Percentiles rank a stretch among this genome's conserved stretches.
phyloP scores from a whole-genome alignment of 1,139 yeast genomes.

The Pichia sp. region DNA sequence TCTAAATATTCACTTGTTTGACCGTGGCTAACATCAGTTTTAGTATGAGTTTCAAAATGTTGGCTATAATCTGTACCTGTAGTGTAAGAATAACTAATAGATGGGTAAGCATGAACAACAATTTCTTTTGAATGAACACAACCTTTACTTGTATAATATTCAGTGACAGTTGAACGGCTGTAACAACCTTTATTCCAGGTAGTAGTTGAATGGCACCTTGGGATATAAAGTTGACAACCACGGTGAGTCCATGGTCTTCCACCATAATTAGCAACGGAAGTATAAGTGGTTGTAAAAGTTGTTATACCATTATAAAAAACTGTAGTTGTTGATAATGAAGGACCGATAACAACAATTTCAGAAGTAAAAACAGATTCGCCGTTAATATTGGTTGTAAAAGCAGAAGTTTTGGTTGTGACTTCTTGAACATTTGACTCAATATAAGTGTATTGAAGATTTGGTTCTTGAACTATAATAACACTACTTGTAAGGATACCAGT shows the following conservation, averaged over 20 bases:
- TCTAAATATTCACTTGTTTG: not conserved
- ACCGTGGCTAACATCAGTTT: not conserved
- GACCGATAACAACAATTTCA: constrained; percentile 6
- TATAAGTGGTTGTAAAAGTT: not conserved
- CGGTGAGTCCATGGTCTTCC: too few relatives aligned
- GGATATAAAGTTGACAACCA: too few relatives aligned
- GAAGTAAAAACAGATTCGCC: constrained; percentile 3
- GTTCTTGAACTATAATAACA: constrained; percentile 5
- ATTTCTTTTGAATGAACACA: too few relatives aligned
- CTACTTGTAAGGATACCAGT: not conserved
- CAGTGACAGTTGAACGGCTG: too few relatives aligned
- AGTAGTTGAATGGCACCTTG: too few relatives aligned
- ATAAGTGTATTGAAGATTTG: constrained; percentile 2
- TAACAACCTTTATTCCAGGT: too few relatives aligned
- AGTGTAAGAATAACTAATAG: too few relatives aligned
- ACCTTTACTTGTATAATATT: too few relatives aligned
- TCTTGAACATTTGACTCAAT: constrained; percentile 3
- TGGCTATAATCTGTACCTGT: too few relatives aligned
- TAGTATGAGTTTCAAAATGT: too few relatives aligned
- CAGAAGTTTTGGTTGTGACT: constrained; percentile 1
- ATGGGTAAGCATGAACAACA: too few relatives aligned
- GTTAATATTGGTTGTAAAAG: not conserved
- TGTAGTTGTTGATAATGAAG: constrained; percentile 3
- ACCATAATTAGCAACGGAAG: not conserved
- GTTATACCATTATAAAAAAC: not conserved